phyloP scores from a whole-genome alignment of 805 yeast genomes.

The Scheffersomyces amazonensis region DNA sequence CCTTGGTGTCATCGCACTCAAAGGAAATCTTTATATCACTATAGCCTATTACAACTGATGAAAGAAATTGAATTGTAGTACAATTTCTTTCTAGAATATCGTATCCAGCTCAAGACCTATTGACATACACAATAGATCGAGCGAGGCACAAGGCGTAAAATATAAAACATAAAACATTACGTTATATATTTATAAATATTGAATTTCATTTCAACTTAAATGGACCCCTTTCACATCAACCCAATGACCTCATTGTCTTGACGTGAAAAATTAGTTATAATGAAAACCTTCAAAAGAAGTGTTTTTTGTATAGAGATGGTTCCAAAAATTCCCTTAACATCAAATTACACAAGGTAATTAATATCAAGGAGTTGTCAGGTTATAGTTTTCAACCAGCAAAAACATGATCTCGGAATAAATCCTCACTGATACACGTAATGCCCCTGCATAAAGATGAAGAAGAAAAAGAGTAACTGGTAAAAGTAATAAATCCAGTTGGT shows the following conservation, averaged over 20 bases:
- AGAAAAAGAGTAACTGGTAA: conserved; percentile 8
- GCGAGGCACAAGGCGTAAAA: conserved; percentile 46
- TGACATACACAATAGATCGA: conserved; percentile 29
- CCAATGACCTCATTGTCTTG: conserved; percentile 5
- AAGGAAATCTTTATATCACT: conserved; percentile 34
- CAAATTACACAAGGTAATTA: conserved; percentile 45
- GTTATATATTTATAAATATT: not conserved
- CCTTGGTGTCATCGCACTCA: conserved; percentile 47
- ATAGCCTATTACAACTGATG: conserved; percentile 38
- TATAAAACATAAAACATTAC: not conserved
- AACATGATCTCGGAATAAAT: conserved; percentile 99
- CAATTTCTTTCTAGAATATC: not conserved
- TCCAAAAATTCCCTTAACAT: conserved; percentile 78
- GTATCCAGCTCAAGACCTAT: conserved; percentile 48
- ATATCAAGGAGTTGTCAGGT: conserved; percentile 81
- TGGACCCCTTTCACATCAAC: conserved; percentile 1
- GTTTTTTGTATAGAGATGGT: conserved; percentile 3
- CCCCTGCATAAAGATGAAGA: conserved; percentile 98
- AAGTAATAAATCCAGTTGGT: too few relatives aligned
- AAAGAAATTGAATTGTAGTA: too few relatives aligned
- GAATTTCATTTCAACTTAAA: not conserved
- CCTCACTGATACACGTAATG: conserved; percentile 99
- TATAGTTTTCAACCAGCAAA: conserved; percentile 99
- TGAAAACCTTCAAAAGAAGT: conserved; percentile 5
- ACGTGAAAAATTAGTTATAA: conserved; percentile 5